Conservation (phyloP, 1,284 basidiomycete species). For the Earliella scabrosa region DNA sequence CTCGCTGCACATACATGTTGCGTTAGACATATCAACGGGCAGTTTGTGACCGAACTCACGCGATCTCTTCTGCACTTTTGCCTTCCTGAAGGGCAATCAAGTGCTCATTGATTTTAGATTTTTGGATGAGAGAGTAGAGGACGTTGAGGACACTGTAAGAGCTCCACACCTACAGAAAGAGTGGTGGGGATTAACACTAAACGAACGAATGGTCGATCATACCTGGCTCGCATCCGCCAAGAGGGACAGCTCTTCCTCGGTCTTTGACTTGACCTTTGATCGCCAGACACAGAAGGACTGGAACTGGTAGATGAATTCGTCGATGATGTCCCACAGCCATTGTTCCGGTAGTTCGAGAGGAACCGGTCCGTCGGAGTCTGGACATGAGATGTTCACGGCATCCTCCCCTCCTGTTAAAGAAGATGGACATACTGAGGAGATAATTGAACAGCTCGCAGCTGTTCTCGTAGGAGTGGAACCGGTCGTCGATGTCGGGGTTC, state of each 20-base stretch:
- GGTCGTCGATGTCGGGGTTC: slow-evolving; percentile 94
- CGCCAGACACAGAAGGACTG: slow-evolving; percentile 95
- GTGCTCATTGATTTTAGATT: slow-evolving; percentile 94
- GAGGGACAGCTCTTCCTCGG: slow-evolving; percentile 87
- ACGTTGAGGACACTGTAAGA: slow-evolving; percentile 98
- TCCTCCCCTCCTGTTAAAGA: not conserved
- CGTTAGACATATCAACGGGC: too few species aligned
- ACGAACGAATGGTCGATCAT: slow-evolving; percentile 20
- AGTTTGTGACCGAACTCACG: slow-evolving; percentile 69
- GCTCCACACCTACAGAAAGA: slow-evolving; percentile 78
- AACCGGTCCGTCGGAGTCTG: slow-evolving; percentile 94
- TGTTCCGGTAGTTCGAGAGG: slow-evolving; percentile 92
- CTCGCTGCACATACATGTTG: slow-evolving; percentile 55
- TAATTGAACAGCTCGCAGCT: slow-evolving; percentile 99
- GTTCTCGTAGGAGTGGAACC: slow-evolving; percentile 98
- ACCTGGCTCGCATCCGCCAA: slow-evolving; percentile 81
- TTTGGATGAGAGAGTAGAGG: slow-evolving; percentile 97
- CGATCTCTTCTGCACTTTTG: slow-evolving; percentile 81
- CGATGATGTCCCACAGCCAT: slow-evolving; percentile 99
- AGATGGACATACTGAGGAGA: slow-evolving; percentile 65
- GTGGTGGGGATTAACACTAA: slow-evolving; percentile 9
- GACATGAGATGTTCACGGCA: not conserved
- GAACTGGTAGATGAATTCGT: slow-evolving; percentile 99
- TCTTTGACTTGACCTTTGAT: slow-evolving; percentile 84
- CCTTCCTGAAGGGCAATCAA: slow-evolving; percentile 83